Base-by-base conservation (phyloP, 345 rosid species). In the Lenwebbia sp. region DNA sequence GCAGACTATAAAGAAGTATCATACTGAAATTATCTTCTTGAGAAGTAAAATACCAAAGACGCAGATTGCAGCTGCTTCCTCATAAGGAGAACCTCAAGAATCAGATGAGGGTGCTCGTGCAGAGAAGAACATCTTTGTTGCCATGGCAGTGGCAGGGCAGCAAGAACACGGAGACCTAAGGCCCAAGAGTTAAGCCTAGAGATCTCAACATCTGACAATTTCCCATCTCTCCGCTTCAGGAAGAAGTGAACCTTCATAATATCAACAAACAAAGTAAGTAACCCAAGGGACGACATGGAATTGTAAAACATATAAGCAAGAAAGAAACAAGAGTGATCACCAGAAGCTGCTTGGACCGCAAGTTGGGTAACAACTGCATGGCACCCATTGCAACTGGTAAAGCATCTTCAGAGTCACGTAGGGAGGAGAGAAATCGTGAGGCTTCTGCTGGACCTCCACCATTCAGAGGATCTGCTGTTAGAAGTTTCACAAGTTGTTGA, bases 381-480 rank as follows among this genome's bases (percentile, higher is more conserved):
- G 99, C 99, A 88, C 98, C 98, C 95, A 95, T 95, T 85, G 96
- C 99, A 88, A 97, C 99, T 58, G 97, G 96, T 87, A 97, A 89
- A 82, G 98, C 99, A 91, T 96, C 99, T 89, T 96, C 93, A 47
- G 99, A 94, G 86, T 95, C 97, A 89, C 94, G 94, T 49, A 97
- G 91, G 28, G 98, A 96, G 44, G 99, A 96, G 17, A 97, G 92
- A 91, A 97, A 97, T 70, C 99, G 96, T 65, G 99, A 97, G 56
- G 99, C 99, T 94, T 97, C 99, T 26, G 99, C 97, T 87, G 99
- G 99, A 89, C 99, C 99, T 85, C 99, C 99, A 54, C 99, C 99
- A 88, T 89, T 97, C 86, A 97, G 97, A 86, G 99, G 99, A 86
- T 97, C 99, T 83, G 97, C 94, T 82, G 97, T 97, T 52, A 97